Evolutionary conservation across 139 green algal species (phyloP).

Genomic region (Picochlorum sp.): DNA sequence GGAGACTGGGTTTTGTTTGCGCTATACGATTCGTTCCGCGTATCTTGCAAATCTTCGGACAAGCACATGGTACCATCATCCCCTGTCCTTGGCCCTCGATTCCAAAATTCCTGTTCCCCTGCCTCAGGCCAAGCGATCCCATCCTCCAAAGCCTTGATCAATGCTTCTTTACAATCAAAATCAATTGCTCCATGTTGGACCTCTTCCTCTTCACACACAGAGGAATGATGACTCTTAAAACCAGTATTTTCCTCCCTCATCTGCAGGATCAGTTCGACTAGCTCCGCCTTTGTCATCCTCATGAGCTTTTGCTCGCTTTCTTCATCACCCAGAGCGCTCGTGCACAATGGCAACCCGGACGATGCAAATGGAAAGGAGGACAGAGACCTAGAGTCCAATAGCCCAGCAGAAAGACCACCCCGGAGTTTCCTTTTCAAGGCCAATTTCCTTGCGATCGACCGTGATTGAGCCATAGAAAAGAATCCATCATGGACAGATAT

Average conservation of each 20-base stretch:
- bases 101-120: constrained; percentile 8
- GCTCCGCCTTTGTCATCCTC: too few relatives aligned
- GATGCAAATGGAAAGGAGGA: background rate
- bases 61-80: background rate
- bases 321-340: background rate
- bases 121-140: constrained; percentile 38
- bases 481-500: too few relatives aligned
- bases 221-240: too few relatives aligned
- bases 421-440: constrained; percentile 23
- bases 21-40: background rate
- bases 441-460: too few relatives aligned
- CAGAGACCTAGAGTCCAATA: background rate
- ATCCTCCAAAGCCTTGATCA: constrained; percentile 16
- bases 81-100: background rate
- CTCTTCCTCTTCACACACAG: too few relatives aligned
- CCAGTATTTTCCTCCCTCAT: too few relatives aligned
- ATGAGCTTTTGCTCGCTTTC: too few relatives aligned
- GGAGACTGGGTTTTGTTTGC: constrained; percentile 21
- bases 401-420: constrained; percentile 1
- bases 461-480: too few relatives aligned
- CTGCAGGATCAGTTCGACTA: too few relatives aligned
- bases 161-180: background rate
- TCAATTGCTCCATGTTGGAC: too few relatives aligned
- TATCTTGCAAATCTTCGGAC: background rate
- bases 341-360: background rate